Conservation (phyloP, 2,329 filamentous ascomycete genomes). For the Pyrenophora teres region DNA sequence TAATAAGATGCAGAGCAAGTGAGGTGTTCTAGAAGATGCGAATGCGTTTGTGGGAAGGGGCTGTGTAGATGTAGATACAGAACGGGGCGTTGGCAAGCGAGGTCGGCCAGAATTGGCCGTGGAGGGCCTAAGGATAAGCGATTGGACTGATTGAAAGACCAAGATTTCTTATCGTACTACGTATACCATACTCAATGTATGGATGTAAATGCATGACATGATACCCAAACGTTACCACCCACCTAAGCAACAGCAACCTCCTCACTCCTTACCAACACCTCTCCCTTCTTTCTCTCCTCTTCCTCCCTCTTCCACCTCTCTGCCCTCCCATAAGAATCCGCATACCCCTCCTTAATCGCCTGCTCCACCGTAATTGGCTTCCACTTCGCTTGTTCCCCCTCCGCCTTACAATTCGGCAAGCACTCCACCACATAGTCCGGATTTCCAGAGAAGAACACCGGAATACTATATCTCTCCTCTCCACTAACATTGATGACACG, state of each 20-base stretch:
- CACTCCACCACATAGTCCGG: conserved; percentile 52
- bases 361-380: conserved; percentile 51
- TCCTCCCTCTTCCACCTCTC: conserved; percentile 49
- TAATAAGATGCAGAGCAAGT: no score
- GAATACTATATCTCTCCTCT: conserved; percentile 49
- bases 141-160: no score
- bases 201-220: no score
- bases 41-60: no score
- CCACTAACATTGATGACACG: conserved; percentile 51
- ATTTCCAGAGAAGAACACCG: conserved; percentile 53
- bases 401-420: conserved; percentile 49
- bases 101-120: no score
- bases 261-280: conserved; percentile 4
- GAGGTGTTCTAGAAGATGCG: no score
- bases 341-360: conserved; percentile 49
- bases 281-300: conserved; percentile 22
- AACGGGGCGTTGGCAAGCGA: no score
- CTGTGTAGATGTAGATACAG: no score
- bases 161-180: no score
- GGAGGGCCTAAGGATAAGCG: no score
- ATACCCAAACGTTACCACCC: neutral
- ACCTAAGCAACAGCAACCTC: conserved; percentile 25
- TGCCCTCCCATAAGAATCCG: conserved; percentile 51
- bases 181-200: no score
- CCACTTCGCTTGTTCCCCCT: conserved; percentile 48